Conservation (phyloP, 2,329 filamentous ascomycete species). For the Penicillium sp. region DNA sequence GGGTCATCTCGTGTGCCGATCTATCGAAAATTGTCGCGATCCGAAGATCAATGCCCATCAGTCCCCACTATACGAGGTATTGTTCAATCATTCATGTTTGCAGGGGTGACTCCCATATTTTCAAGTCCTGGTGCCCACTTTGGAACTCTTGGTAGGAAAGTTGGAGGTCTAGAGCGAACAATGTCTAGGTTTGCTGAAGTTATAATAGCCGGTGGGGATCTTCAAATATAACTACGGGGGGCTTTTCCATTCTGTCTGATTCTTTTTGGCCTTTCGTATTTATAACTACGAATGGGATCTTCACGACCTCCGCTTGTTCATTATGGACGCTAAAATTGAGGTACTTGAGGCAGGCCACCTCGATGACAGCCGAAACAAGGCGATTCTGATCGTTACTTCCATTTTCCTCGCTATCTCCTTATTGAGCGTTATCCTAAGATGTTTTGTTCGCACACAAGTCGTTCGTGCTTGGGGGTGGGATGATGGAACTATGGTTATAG, state of each 20-base stretch:
- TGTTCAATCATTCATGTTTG: background rate
- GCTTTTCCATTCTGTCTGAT: background rate
- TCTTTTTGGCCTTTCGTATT: background rate
- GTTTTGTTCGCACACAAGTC: conserved; percentile 42
- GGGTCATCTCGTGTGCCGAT: conserved; percentile 13
- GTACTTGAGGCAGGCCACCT: background rate
- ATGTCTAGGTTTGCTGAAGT: background rate
- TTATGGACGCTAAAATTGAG: conserved; percentile 8
- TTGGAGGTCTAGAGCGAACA: background rate
- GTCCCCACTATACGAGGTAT: conserved; percentile 8
- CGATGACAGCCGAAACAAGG: conserved; percentile 19
- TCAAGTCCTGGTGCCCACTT: background rate
- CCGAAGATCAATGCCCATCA: conserved; percentile 9
- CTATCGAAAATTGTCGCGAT: conserved; percentile 13
- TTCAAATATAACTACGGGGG: conserved; percentile 16
- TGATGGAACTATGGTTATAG: conserved; percentile 32
- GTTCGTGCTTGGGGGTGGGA: conserved; percentile 41
- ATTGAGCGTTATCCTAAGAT: conserved; percentile 38
- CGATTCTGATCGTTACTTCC: conserved; percentile 29
- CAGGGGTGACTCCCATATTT: conserved; percentile 6
- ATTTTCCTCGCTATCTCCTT: conserved; percentile 43
- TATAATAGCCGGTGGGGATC: conserved; percentile 10
- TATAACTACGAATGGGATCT: conserved; percentile 9
- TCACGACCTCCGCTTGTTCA: conserved; percentile 3
- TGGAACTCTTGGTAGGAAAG: background rate